Percentiles rank a stretch among this genome's conserved stretches.
These are phyloP conservation scores for Sarcodon aspratus DNA, from an alignment of 768 basidiomycete genomes.

Conservation along the genomic window DNA sequence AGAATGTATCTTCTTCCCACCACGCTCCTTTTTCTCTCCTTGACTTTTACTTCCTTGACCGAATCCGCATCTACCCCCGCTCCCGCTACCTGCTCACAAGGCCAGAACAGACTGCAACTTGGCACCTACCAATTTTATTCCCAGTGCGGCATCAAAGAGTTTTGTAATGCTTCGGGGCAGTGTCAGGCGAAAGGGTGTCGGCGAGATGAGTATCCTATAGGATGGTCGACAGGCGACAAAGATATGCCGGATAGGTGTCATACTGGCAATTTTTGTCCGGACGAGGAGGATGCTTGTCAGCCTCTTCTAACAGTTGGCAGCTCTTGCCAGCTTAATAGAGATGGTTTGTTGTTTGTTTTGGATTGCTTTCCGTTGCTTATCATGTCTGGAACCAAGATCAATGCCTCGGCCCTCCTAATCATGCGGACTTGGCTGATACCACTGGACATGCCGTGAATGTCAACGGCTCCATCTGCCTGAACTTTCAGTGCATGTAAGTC, in stretches of 20 bases:
- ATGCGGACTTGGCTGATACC: constrained; percentile 46
- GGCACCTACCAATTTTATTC: constrained; percentile 74
- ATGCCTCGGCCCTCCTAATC: constrained; percentile 62
- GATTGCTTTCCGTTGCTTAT: not conserved
- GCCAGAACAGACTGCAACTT: constrained; percentile 55
- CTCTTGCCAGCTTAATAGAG: constrained; percentile 77
- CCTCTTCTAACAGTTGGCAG: constrained; percentile 46
- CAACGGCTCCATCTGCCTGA: constrained; percentile 79
- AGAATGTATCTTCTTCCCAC: constrained; percentile 22
- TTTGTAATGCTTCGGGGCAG: constrained; percentile 41
- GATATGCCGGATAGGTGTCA: constrained; percentile 51
- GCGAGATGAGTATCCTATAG: constrained; percentile 68
- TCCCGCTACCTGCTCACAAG: constrained; percentile 34
- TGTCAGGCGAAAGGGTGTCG: constrained; percentile 65
- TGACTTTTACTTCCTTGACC: constrained; percentile 12
- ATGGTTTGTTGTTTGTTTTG: constrained; percentile 37
- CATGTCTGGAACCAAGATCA: constrained; percentile 41
- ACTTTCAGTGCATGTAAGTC: constrained; percentile 71
- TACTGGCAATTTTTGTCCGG: constrained; percentile 65
- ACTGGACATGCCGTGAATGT: constrained; percentile 59
- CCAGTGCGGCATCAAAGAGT: constrained; percentile 65
- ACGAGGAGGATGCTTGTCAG: constrained; percentile 68
- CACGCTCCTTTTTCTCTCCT: constrained; percentile 45
- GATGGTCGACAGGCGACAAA: constrained; percentile 30
- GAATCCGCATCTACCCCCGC: constrained; percentile 29